Base-by-base conservation (phyloP, 2,329 filamentous ascomycete genomes). In the Arthroderma sp. region DNA sequence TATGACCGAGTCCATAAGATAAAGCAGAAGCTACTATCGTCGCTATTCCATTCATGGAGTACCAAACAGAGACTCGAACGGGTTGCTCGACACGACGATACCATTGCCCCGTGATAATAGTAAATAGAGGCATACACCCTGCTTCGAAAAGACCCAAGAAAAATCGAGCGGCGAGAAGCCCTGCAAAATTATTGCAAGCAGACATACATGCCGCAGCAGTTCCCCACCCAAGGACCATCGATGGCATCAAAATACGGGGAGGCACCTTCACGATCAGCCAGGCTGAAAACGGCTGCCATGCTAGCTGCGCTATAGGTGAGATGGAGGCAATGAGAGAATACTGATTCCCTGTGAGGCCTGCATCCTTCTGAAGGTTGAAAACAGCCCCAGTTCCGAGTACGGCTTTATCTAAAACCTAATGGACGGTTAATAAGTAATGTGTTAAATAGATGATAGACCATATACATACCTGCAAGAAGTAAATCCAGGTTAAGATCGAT, bases 21-120 rank as follows among this genome's bases (percentile, higher is more conserved):
- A 78, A 54, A 0, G 69, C 66, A 0, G 73, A 73, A 0, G 75
- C 77, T 8, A 77, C 58, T 36, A 80, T 75, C 4, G 70, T 78
- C 0, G 74, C 73, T 0, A 71, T 47, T 0, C 77, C 76, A 42
- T 76, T 81, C 0, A 75, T 79, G 3, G 74, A 68, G 51, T 83
- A 83, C 79, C 79, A 83, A n/a, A 72, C 71, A 0, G 77, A 77
- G 3, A 81, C 71, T 0, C 80, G 69, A 28, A 79, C 58, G 0
- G 78, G 77, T 57, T 83, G 79, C 53, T 83, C 77, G 4, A 68
- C 67, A 44, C 65, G 63, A 8, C 66, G 61, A 50, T 70, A 70
- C 67, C 68, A 69, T 32, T 68, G 63, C 33, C 62, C 64, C 1
- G 66, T 70, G 40, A 69, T 68, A 27, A 69, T 57, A 38, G 59